Conservation (phyloP, 208 protist species). For the Leptomonas seymouri region DNA sequence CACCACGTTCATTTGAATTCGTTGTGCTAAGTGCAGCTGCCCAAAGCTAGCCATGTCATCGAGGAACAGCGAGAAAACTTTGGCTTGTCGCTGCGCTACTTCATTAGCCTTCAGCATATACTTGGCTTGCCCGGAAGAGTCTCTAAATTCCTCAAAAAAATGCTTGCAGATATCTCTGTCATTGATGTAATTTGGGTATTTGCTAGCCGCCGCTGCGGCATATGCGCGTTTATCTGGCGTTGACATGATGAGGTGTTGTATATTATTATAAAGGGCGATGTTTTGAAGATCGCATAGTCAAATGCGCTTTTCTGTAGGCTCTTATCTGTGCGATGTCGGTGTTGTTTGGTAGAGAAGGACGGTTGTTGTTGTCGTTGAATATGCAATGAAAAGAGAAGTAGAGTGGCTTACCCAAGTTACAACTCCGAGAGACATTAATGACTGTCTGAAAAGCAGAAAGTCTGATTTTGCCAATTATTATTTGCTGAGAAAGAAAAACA, state of each 20-base stretch:
- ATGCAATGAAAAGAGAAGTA: background rate
- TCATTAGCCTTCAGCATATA: slow-evolving; percentile 53
- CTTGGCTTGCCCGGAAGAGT: slow-evolving; percentile 51
- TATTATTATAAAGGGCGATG: background rate
- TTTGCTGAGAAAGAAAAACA: too few relatives aligned
- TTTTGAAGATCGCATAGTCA: background rate
- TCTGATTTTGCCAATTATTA: too few relatives aligned
- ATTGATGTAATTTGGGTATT: slow-evolving; percentile 84
- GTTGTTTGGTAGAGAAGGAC: background rate
- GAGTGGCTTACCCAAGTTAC: background rate
- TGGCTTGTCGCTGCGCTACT: slow-evolving; percentile 45
- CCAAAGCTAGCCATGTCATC: slow-evolving; percentile 76
- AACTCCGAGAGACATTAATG: too few relatives aligned
- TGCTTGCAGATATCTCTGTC: slow-evolving; percentile 73
- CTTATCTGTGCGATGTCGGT: background rate
- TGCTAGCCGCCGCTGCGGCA: slow-evolving; percentile 64
- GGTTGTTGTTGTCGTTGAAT: background rate
- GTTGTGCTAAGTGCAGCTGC: slow-evolving; percentile 72
- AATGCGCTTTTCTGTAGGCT: background rate
- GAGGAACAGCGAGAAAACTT: slow-evolving; percentile 56
- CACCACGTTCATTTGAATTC: slow-evolving; percentile 89
- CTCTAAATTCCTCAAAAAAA: slow-evolving; percentile 71
- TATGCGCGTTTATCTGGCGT: slow-evolving; percentile 42
- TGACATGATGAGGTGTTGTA: slow-evolving; percentile 7
- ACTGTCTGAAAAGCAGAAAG: too few relatives aligned